Evolutionary conservation across 176 grass and related monocot genomes (phyloP).

Genomic region (Rhynchospora breviuscula): DNA sequence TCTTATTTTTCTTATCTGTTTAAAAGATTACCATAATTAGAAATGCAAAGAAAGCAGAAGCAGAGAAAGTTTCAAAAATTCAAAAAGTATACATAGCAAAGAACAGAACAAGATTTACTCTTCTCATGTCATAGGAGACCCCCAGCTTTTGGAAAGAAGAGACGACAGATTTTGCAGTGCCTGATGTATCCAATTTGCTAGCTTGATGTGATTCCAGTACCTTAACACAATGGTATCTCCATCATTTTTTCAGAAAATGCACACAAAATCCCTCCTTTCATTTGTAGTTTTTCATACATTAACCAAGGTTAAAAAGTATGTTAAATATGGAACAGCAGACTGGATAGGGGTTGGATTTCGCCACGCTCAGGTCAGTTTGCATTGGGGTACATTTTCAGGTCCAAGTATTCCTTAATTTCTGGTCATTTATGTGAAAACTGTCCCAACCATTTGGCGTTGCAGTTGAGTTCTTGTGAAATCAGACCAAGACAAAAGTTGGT

Average conservation of each 20-base stretch:
- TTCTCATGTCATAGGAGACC: constrained; percentile 44
- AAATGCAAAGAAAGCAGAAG: neutral
- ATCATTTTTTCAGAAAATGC: neutral
- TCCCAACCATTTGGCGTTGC: neutral
- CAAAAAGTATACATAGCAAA: neutral
- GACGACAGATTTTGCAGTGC: constrained; percentile 67
- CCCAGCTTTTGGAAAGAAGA: constrained; percentile 73
- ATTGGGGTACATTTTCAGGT: neutral
- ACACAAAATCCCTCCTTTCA: neutral
- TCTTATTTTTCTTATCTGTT: constrained; percentile 70
- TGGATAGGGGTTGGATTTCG: neutral
- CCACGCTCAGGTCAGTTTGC: neutral
- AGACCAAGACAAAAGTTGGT: neutral
- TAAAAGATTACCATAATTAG: neutral
- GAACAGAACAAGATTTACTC: constrained; percentile 36
- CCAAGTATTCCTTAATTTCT: neutral
- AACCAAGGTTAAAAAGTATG: neutral
- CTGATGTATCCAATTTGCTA: constrained; percentile 67
- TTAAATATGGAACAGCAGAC: neutral
- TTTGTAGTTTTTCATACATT: too few species aligned
- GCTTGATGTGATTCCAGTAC: constrained; percentile 90
- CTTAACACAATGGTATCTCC: constrained; percentile 24
- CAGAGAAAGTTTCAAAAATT: neutral
- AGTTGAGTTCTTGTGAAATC: neutral
- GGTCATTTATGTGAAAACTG: neutral